phyloP scores from a whole-genome alignment of 2,329 filamentous ascomycete species.

The Pyricularia sp. region DNA sequence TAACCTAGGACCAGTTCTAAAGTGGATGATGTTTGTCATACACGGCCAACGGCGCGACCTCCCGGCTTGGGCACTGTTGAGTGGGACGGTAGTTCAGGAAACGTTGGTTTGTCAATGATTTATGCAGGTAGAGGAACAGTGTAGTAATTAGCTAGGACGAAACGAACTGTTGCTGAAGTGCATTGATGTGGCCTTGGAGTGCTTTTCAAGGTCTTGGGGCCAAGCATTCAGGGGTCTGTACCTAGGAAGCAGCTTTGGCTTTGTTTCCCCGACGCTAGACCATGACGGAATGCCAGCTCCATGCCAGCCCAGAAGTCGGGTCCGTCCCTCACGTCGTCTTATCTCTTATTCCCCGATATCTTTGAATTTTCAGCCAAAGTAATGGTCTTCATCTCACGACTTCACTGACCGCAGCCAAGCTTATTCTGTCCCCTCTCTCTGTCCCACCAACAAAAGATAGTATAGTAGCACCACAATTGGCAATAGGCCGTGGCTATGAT shows the following conservation, averaged over 20 bases:
- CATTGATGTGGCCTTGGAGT: neutral
- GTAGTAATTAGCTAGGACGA: neutral
- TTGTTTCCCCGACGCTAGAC: neutral
- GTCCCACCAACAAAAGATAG: no score
- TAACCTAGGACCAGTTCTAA: neutral
- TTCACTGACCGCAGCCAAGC: neutral
- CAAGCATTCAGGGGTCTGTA: neutral
- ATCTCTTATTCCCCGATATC: neutral
- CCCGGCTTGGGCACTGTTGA: neutral
- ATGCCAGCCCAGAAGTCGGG: neutral
- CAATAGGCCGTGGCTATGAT: neutral
- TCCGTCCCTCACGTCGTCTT: neutral
- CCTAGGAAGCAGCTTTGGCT: neutral
- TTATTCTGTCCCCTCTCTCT: no score
- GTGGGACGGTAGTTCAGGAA: neutral
- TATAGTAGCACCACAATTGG: neutral
- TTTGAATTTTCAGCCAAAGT: neutral
- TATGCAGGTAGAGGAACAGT: neutral
- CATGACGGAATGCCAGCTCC: neutral
- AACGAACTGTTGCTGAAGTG: neutral
- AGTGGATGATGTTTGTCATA: neutral
- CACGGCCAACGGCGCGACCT: neutral
- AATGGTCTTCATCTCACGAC: neutral
- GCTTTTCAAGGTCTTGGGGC: neutral
- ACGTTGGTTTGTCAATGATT: neutral